Evolutionary conservation across 352 stramenopile genomes (phyloP), one percentile per base, ranked within the genome.

Genomic region (Globisporangium orthogonon): DNA sequence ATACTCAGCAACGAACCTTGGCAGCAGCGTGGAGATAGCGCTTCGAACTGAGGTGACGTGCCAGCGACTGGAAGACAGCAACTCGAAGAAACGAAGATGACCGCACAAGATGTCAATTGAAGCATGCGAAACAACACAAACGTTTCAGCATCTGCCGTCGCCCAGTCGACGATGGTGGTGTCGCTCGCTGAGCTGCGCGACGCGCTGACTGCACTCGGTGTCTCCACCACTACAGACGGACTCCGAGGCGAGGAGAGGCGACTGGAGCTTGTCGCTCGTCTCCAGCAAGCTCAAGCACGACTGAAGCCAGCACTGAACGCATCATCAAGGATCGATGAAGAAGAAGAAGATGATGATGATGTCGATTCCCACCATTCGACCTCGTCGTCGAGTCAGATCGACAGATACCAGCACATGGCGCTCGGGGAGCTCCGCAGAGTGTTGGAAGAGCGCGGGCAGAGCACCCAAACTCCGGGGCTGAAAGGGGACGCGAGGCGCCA

Each of bases 401-500:
- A 51, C 18, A 29, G 13, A 14, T 63, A 50, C 30, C 50, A 62
- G 37, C 45, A 52, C 35, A 62, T 72, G 56, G 44, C 61, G 10
- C 54, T 84, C 3, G 55, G 58, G 0, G 71, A 81, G 31, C 56
- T 84, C 7, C 74, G 71, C 5, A 65, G 56, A 23, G 67, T 61
- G 10, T 63, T 84, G 18, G 69, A 81, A 31, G 47, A 66, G 4
- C 46, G 67, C 0, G 41, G 56, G 0, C 58, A 81, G 15, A 66
- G 69, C 9, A 84, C 74, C 6, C 67, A 72, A 5, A 79, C 74
- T 1, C 63, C 60, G n/a, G 71, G 71, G 0, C 41, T 81, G 37
- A 79, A 79, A 55, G 71, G 69, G 11, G 74, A 84, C 30, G 69
- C 59, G 17, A 50, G 74, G 37, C 69, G 71, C 11, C 71, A 81